Conservation (phyloP, 139 green algal species). For the Tetradesmus obliquus region DNA sequence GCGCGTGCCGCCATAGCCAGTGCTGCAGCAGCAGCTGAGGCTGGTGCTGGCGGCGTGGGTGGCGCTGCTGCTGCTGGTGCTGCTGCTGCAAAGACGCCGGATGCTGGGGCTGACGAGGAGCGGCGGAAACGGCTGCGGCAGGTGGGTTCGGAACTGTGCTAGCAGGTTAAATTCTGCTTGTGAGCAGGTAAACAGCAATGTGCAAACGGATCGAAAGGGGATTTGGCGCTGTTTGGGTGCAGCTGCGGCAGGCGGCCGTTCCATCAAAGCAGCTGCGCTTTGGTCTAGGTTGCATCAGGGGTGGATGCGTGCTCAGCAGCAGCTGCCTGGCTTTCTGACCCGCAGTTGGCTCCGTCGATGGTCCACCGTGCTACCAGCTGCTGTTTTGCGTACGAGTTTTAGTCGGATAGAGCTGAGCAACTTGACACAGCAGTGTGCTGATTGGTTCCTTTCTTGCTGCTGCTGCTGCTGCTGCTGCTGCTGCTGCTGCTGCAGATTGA, state of each 20-base stretch:
- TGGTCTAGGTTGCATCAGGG: background rate
- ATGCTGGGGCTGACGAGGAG: slow-evolving; percentile 41
- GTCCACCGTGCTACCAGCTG: background rate
- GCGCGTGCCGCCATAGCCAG: background rate
- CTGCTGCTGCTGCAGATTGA: background rate
- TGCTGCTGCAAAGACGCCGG: background rate
- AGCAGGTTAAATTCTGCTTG: background rate
- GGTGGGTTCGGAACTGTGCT: background rate
- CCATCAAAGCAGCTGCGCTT: no score
- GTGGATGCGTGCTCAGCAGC: background rate
- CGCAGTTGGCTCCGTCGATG: background rate
- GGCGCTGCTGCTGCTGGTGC: background rate
- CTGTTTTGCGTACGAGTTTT: no score
- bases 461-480: background rate
- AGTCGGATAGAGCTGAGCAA: background rate
- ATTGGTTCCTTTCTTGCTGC: background rate
- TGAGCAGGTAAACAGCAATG: background rate
- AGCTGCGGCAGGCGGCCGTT: no score
- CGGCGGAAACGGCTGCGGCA: slow-evolving; percentile 38
- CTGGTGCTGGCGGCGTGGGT: background rate
- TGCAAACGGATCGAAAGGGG: no score
- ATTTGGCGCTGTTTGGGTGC: no score
- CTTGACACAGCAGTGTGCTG: background rate
- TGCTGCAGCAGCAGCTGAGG: background rate
- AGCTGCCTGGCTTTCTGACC: background rate